Evolutionary conservation across 2,329 filamentous ascomycete species (phyloP).

Genomic region (Colletotrichum euphorbiae): DNA sequence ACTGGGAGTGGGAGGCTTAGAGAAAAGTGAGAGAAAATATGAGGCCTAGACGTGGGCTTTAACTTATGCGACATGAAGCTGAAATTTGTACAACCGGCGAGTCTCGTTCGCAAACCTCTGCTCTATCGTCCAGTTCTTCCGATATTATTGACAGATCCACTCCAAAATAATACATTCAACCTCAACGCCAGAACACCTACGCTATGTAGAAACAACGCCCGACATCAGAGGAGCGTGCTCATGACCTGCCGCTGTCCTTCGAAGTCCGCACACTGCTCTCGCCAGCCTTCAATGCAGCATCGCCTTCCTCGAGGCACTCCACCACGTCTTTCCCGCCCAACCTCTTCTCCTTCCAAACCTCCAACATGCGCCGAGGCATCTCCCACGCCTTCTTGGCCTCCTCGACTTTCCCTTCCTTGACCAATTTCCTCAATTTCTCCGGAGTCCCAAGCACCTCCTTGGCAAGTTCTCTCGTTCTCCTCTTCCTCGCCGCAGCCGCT

Average conservation of each 20-base stretch:
- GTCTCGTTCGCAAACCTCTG: neutral
- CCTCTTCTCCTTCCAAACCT: slow-evolving; percentile 65
- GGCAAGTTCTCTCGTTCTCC: slow-evolving; percentile 67
- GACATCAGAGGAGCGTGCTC: neutral
- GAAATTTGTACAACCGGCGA: no score
- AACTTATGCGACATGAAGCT: no score
- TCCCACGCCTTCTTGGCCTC: slow-evolving; percentile 71
- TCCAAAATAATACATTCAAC: neutral
- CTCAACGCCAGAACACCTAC: slow-evolving; percentile 28
- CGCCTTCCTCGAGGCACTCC: slow-evolving; percentile 66
- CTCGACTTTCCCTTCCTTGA: slow-evolving; percentile 68
- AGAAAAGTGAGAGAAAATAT: slow-evolving; percentile 8
- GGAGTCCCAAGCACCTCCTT: slow-evolving; percentile 72
- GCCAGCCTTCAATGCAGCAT: slow-evolving; percentile 56
- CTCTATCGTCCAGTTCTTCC: neutral
- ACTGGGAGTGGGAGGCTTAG: neutral
- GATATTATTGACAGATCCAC: neutral
- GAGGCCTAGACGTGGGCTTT: no score
- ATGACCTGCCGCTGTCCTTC: slow-evolving; percentile 40
- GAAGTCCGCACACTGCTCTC: slow-evolving; percentile 32
- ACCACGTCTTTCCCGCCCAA: slow-evolving; percentile 66
- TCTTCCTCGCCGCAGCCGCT: slow-evolving; percentile 49
- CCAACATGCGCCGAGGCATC: slow-evolving; percentile 62
- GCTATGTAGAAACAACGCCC: slow-evolving; percentile 22
- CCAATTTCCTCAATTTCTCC: slow-evolving; percentile 66